Base-by-base conservation (phyloP, 139 green algal species). In the Haematococcus sp. region DNA sequence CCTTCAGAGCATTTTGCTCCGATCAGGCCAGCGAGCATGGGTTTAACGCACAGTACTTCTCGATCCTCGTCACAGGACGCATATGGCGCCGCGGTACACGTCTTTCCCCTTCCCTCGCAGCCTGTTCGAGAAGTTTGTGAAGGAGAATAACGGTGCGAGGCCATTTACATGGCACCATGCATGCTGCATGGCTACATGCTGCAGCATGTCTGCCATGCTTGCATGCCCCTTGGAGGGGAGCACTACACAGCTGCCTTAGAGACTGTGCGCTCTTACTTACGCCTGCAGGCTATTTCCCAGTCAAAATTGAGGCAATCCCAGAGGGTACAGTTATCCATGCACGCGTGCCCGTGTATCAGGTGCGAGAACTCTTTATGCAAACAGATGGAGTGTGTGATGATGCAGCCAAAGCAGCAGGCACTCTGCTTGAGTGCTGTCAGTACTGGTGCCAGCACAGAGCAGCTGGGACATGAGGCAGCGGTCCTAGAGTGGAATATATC, bases 121-220 rank as follows among this genome's bases (percentile, higher is more conserved):
- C 19, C 63, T 97, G 0, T 96, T 97, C 64, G 51, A 87, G 20
- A 91, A 91, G 60, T 94, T 98, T 76, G 86, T 98, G 17, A 46
- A 55, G 0, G 88, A 97, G 63, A 93, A 97, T 54, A 74, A 94
- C 75, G 93, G 90, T 91, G 56, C 35, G 74, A 25, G 40, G 40
- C n/a, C n/a, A n/a, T n/a, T n/a, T n/a, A n/a, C n/a, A n/a, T n/a
- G n/a, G n/a, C n/a, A n/a, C n/a, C n/a, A n/a, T n/a, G n/a, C n/a
- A n/a, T n/a, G n/a, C n/a, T n/a, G n/a, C n/a, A n/a, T n/a, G n/a
- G n/a, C n/a, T n/a, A n/a, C n/a, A n/a, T n/a, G n/a, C n/a, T n/a
- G n/a, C n/a, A n/a, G n/a, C n/a, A n/a, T n/a, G n/a, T n/a, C n/a
- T n/a, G n/a, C n/a, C n/a, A n/a, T n/a, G n/a, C n/a, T n/a, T n/a